A percentile compares a stretch with the other conserved stretches of the same genome.
These are phyloP conservation scores for Kingdonia uniflora DNA, from an alignment of 164 flowering plant species.

Conservation along the genomic window DNA sequence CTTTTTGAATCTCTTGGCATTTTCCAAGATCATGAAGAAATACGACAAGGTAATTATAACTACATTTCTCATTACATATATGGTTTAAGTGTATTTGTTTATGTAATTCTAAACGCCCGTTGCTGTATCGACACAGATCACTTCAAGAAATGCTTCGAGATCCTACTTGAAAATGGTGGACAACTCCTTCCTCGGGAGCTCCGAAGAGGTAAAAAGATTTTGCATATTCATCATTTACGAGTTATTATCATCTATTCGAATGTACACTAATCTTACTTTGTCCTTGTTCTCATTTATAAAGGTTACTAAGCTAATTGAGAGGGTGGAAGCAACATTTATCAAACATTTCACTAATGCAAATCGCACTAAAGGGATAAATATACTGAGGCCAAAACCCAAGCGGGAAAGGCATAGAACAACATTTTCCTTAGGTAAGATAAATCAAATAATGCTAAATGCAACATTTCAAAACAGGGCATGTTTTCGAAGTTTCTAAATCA, in stretches of 20 bases:
- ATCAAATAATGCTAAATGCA: too few relatives aligned
- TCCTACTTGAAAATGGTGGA: constrained; percentile 55
- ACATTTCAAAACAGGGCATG: too few relatives aligned
- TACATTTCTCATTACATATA: background rate
- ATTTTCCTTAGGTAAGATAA: constrained; percentile 34
- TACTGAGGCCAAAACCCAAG: constrained; percentile 35
- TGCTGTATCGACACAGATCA: constrained; percentile 20
- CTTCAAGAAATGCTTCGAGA: constrained; percentile 45
- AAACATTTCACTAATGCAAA: constrained; percentile 58
- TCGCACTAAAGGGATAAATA: constrained; percentile 41
- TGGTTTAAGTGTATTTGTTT: background rate
- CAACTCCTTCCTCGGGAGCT: constrained; percentile 40
- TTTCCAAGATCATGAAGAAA: constrained; percentile 83
- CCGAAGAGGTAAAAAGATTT: constrained; percentile 31
- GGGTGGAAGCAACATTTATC: constrained; percentile 56
- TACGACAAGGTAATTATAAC: constrained; percentile 52
- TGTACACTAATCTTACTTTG: background rate
- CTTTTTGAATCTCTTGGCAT: constrained; percentile 60
- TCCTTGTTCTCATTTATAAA: constrained; percentile 6
- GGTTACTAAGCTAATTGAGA: constrained; percentile 46
- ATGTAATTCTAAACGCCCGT: background rate
- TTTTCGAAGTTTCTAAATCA: too few relatives aligned
- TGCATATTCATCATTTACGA: too few relatives aligned
- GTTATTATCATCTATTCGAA: too few relatives aligned
- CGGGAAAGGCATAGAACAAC: constrained; percentile 40